These are phyloP conservation scores for Pythium plurisporium DNA, from an alignment of 352 stramenopile genomes.

Conservation along the genomic window DNA sequence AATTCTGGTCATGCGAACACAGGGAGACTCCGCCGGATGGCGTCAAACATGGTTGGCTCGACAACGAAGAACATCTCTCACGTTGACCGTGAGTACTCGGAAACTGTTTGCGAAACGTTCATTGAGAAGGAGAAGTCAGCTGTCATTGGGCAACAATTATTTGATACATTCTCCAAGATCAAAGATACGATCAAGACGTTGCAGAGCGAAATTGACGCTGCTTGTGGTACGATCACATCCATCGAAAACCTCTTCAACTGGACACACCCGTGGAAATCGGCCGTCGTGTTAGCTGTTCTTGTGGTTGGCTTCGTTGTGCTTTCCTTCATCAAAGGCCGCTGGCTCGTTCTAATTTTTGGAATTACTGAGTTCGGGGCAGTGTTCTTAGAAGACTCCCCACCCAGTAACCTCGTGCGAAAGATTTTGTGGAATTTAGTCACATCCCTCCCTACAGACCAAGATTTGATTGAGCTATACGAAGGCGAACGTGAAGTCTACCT, in stretches of 20 bases:
- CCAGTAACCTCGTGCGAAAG: constrained; percentile 75
- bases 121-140: constrained; percentile 64
- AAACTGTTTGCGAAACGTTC: constrained; percentile 65
- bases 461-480: constrained; percentile 75
- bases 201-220: constrained; percentile 67
- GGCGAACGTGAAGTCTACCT: constrained; percentile 58
- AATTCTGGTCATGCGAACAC: not conserved
- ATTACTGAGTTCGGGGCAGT: constrained; percentile 74
- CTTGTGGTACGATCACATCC: constrained; percentile 64
- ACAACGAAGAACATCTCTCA: constrained; percentile 22
- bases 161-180: constrained; percentile 81
- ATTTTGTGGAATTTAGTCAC: constrained; percentile 80
- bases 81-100: constrained; percentile 59
- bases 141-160: constrained; percentile 61
- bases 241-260: constrained; percentile 86
- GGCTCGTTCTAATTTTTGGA: constrained; percentile 69
- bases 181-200: constrained; percentile 77
- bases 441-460: constrained; percentile 74
- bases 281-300: constrained; percentile 47
- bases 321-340: constrained; percentile 61
- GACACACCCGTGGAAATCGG: constrained; percentile 86
- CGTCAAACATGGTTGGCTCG: constrained; percentile 8
- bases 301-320: constrained; percentile 50
- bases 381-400: constrained; percentile 70
- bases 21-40: constrained; percentile 7